Conservation (phyloP, 495 filamentous ascomycete species). For the Trichoderma asperelloides region DNA sequence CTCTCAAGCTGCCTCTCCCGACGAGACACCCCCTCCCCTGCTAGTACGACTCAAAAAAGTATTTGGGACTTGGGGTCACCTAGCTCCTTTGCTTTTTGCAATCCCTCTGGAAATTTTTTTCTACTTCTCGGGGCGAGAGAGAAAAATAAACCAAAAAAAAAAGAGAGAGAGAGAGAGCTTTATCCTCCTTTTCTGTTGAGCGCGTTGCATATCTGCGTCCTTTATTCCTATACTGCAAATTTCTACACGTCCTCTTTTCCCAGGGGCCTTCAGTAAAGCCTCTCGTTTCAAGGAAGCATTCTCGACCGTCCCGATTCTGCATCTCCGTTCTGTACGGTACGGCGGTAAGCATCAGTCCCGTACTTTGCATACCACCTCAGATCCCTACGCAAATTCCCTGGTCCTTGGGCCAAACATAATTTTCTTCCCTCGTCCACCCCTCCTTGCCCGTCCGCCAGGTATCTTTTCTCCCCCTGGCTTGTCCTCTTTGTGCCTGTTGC, state of each 20-base stretch:
- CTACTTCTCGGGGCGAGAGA: neutral
- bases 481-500: slow-evolving; percentile 3
- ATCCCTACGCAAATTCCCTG: neutral
- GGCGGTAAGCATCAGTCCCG: slow-evolving; percentile 3
- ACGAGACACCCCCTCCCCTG: slow-evolving; percentile 2
- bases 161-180: neutral
- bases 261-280: neutral
- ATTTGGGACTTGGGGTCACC: slow-evolving; percentile 2
- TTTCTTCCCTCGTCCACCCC: neutral
- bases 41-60: neutral
- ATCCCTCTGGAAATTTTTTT: neutral
- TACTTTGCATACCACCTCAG: slow-evolving; percentile 6
- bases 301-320: neutral
- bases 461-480: neutral
- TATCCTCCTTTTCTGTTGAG: neutral
- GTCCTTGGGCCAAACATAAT: neutral
- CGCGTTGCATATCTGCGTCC: neutral
- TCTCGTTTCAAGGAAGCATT: neutral
- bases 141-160: too few species aligned
- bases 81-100: neutral
- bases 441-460: neutral
- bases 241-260: neutral
- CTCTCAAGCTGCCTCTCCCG: slow-evolving; percentile 13
- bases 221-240: neutral
- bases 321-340: slow-evolving; percentile 7